Base-by-base conservation (phyloP, 2,329 filamentous ascomycete genomes). In the Fusarium mangiferae region DNA sequence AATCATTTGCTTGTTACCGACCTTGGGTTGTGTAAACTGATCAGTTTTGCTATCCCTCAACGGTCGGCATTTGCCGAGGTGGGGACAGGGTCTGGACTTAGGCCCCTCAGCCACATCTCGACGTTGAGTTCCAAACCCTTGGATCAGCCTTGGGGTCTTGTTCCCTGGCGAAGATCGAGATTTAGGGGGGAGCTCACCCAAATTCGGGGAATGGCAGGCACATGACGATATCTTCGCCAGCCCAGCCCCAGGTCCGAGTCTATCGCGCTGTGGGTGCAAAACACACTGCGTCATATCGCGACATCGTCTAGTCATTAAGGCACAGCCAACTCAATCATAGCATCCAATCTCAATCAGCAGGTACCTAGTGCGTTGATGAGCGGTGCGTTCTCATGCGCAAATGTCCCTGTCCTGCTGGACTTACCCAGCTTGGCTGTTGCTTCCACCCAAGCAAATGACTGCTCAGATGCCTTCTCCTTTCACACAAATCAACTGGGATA, bases 21-120 rank as follows among this genome's bases (percentile, higher is more conserved):
- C 13, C 26, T 48, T 22, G 14, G 26, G 51, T 28, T 39, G 51
- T 28, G 39, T 33, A 33, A n/a, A 13, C 11, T 44, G 42, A 13
- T 18, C 33, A 51, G 38, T 66, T 59, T 59, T 59, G 35, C 20
- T 38, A 66, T 58, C 33, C 41, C 45, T 57, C 41, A 75, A 75
- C 70, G 68, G 75, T 62, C 71, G 73, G 75, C 45, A 74, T 68
- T 66, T 75, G 63, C 73, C 68, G 71, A 62, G 45, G 48, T 65
- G 70, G 67, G 62, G 70, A 36, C 62, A 56, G 38, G 36, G 65
- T 74, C 75, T 71, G 59, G 75, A 77, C 68, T 60, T 58, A 48
- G 68, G 74, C 68, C 71, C 38, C 63, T 66, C 67, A 70, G 71
- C 68, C 70, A 62, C 66, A 70, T 68, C 64, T 46, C n/a, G 60